Percentiles rank a stretch among this genome's conserved stretches.
phyloP scores from a whole-genome alignment of 2,329 filamentous ascomycete species.

The Juglanconis juglandina region DNA sequence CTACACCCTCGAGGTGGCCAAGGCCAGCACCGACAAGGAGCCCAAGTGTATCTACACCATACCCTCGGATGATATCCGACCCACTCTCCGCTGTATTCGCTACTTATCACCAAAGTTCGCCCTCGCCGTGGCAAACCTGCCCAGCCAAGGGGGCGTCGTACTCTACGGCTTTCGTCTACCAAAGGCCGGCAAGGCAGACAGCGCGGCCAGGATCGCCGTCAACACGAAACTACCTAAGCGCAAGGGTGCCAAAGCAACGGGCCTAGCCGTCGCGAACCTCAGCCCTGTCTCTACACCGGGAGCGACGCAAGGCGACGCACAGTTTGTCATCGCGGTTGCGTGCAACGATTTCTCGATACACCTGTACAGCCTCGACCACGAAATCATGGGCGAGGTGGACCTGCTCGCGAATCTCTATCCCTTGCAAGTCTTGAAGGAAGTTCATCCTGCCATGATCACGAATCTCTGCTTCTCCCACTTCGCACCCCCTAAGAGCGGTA shows the following conservation, averaged over 20 bases:
- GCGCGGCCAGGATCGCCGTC: slow-evolving; percentile 47
- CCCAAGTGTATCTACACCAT: slow-evolving; percentile 56
- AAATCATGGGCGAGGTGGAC: slow-evolving; percentile 41
- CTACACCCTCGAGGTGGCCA: slow-evolving; percentile 60
- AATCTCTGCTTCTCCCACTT: slow-evolving; percentile 58
- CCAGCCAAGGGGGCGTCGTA: slow-evolving; percentile 54
- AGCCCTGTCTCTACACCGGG: slow-evolving; percentile 48
- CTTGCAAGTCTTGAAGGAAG: slow-evolving; percentile 50
- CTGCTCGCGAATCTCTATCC: slow-evolving; percentile 51
- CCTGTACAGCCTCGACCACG: slow-evolving; percentile 74
- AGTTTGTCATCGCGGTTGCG: slow-evolving; percentile 77
- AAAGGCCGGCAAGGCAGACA: slow-evolving; percentile 28
- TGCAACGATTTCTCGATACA: slow-evolving; percentile 76
- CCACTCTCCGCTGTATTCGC: slow-evolving; percentile 55
- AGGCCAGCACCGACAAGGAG: slow-evolving; percentile 35
- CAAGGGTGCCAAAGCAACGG: slow-evolving; percentile 64
- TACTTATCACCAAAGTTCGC: slow-evolving; percentile 58
- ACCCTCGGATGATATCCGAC: slow-evolving; percentile 43
- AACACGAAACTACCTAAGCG: slow-evolving; percentile 56
- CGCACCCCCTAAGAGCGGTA: slow-evolving; percentile 46
- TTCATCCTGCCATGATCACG: slow-evolving; percentile 58
- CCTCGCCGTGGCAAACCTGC: slow-evolving; percentile 55
- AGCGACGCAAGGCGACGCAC: slow-evolving; percentile 58
- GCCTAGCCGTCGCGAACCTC: slow-evolving; percentile 72
- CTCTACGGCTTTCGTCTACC: slow-evolving; percentile 56